A percentile compares a stretch with the other conserved stretches of the same genome.
Conservation (phyloP, 2,329 filamentous ascomycete species). For the Colletotrichum abscissum region DNA sequence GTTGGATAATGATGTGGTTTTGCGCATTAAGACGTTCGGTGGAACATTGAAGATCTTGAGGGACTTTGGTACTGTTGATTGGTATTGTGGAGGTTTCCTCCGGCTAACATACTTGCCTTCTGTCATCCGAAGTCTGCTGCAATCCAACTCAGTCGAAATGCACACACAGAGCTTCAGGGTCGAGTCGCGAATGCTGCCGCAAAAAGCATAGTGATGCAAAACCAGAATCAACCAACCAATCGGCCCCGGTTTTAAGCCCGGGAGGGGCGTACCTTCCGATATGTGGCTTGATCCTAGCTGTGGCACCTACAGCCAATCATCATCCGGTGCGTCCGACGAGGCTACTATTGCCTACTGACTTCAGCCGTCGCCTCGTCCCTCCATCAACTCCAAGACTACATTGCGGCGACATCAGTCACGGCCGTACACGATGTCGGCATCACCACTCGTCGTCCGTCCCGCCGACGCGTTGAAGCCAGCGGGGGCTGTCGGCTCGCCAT, state of each 20-base stretch:
- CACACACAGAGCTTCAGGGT: neutral
- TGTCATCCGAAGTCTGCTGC: neutral
- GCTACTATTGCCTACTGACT: slow-evolving; percentile 11
- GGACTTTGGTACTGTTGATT: neutral
- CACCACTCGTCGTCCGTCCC: slow-evolving; percentile 56
- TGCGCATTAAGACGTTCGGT: neutral
- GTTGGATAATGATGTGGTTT: neutral
- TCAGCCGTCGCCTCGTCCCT: slow-evolving; percentile 6
- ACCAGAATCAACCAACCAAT: neutral
- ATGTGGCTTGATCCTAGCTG: neutral
- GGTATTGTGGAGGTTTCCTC: neutral
- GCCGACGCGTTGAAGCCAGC: slow-evolving; percentile 47
- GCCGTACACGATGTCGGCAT: slow-evolving; percentile 54
- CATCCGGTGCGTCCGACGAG: neutral
- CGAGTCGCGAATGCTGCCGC: neutral
- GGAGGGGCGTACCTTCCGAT: neutral
- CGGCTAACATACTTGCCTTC: neutral
- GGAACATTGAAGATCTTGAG: neutral
- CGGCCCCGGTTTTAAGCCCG: neutral
- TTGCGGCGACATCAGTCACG: slow-evolving; percentile 9
- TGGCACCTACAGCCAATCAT: slow-evolving; percentile 22
- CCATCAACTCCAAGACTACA: neutral
- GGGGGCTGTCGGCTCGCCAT: slow-evolving; percentile 54
- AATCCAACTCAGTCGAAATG: neutral
- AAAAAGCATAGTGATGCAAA: neutral